phyloP scores from a whole-genome alignment of 2,329 filamentous ascomycete species.

The Fusarium equiseti region DNA sequence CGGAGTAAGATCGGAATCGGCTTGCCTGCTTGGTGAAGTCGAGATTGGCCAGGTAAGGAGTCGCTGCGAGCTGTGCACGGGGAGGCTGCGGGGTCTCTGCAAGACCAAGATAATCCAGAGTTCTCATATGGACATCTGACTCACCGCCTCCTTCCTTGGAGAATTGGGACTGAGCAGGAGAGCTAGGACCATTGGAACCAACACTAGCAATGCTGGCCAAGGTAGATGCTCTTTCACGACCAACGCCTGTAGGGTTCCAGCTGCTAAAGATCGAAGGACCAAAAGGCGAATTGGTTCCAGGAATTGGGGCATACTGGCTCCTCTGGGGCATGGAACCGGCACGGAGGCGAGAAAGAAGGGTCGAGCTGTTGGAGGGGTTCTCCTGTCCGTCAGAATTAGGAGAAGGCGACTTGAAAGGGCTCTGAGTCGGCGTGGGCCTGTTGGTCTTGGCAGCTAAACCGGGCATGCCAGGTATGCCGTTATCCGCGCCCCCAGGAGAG shows the following conservation, averaged over 20 bases:
- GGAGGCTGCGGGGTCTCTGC: slow-evolving; percentile 91
- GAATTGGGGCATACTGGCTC: slow-evolving; percentile 72
- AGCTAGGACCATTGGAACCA: slow-evolving; percentile 89
- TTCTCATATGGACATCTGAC: slow-evolving; percentile 88
- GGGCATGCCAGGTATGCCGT: slow-evolving; percentile 68
- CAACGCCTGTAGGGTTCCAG: slow-evolving; percentile 76
- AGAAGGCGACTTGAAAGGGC: slow-evolving; percentile 79
- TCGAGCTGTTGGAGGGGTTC: slow-evolving; percentile 69
- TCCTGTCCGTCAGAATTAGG: slow-evolving; percentile 65
- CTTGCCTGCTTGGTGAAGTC: slow-evolving; percentile 83
- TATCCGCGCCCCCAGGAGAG: slow-evolving; percentile 78
- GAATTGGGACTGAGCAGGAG: slow-evolving; percentile 86
- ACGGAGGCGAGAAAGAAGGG: slow-evolving; percentile 84
- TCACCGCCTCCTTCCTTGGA: slow-evolving; percentile 87
- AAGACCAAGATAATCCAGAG: slow-evolving; percentile 93
- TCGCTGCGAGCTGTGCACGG: slow-evolving; percentile 78
- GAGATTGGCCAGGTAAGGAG: slow-evolving; percentile 80
- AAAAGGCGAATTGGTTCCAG: slow-evolving; percentile 75
- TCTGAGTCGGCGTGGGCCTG: slow-evolving; percentile 86
- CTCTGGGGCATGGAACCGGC: slow-evolving; percentile 96
- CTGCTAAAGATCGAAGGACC: slow-evolving; percentile 91
- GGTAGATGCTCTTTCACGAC: slow-evolving; percentile 86
- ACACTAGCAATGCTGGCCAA: slow-evolving; percentile 86
- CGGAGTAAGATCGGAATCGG: slow-evolving; percentile 95
- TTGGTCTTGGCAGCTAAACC: slow-evolving; percentile 79